Evolutionary conservation across 2,329 filamentous ascomycete genomes (phyloP), one percentile per base, ranked within the genome.

Genomic region (Stachybotrys chlorohalonatus): DNA sequence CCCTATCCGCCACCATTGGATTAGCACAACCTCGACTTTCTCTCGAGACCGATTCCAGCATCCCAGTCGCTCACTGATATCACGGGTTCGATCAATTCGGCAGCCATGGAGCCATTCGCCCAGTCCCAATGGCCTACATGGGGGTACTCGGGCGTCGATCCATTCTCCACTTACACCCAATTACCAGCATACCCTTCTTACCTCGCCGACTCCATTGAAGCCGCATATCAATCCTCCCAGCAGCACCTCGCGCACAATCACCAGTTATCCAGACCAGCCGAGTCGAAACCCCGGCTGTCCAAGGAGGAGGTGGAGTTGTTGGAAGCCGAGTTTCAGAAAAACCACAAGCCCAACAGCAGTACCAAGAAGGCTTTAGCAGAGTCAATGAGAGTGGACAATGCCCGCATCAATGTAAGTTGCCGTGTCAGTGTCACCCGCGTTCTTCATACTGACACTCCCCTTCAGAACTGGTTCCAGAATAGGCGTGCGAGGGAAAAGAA

Each of bases 391-490:
- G 78, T 85, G n/a, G 82, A 85, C 59, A 75, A 83, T 59, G 77
- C 82, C 16, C 75, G 82, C 58, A 85, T 86, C 59, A 86, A 86
- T 62, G 83, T 85, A 69, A 60, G 71, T 70, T 15, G 31, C 48
- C 24, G 54, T 45, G 52, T 9, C 13, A 16, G 32, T 32, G 36
- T 7, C 17, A 42, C 16, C 16, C 31, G 36, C 42, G 9, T 51
- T n/a, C 6, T n/a, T 6, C n/a, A 13, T 17, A 56, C 70, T 74
- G 63, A 75, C 66, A 13, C n/a, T 11, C 48, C 11, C 9, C 24
- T 24, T 4, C 53, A 86, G 83, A 86, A 86, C 64, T 86, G 83
- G 83, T 86, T 86, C 63, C 83, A 86, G 61, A 86, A 86, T 64
- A 74, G 83, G 56, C 76, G 83, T 52, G 83, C 83, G 53, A 81